Conservation (phyloP, 129 eudicot species). For the Tanacetum coccineum region DNA sequence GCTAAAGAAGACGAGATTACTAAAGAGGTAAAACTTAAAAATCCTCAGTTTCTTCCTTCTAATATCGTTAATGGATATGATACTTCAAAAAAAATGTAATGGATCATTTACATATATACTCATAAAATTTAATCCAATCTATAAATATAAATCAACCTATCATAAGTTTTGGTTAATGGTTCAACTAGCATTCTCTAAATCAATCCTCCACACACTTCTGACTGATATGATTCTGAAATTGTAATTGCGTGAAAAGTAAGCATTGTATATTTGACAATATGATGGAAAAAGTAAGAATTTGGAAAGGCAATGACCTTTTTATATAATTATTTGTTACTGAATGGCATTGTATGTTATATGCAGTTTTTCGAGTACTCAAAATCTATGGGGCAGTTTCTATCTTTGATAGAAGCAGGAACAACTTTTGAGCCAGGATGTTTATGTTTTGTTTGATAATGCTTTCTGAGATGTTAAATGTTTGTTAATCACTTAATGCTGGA, state of each 20-base stretch:
- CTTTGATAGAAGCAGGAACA: slow-evolving; percentile 22
- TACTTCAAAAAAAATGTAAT: no score
- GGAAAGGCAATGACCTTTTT: not conserved
- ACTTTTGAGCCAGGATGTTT: not conserved
- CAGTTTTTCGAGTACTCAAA: slow-evolving; percentile 50
- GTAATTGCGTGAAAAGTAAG: no score
- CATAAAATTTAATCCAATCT: no score
- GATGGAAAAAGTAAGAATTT: no score
- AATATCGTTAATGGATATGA: no score
- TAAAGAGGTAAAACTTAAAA: slow-evolving; percentile 43
- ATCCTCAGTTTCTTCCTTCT: not conserved
- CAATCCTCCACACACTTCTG: no score
- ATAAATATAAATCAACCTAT: no score
- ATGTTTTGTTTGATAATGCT: not conserved
- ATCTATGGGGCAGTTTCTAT: slow-evolving; percentile 29
- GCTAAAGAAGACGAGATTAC: slow-evolving; percentile 49
- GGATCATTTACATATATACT: not conserved
- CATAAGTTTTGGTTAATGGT: not conserved
- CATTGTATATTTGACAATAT: no score
- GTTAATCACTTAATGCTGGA: not conserved
- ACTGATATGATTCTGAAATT: no score
- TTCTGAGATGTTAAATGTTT: not conserved
- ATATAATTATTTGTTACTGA: not conserved
- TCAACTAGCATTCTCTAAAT: no score
- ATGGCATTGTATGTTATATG: slow-evolving; percentile 19